Conservation (phyloP, 257 asterid species). For the Solanum appendiculatum region DNA sequence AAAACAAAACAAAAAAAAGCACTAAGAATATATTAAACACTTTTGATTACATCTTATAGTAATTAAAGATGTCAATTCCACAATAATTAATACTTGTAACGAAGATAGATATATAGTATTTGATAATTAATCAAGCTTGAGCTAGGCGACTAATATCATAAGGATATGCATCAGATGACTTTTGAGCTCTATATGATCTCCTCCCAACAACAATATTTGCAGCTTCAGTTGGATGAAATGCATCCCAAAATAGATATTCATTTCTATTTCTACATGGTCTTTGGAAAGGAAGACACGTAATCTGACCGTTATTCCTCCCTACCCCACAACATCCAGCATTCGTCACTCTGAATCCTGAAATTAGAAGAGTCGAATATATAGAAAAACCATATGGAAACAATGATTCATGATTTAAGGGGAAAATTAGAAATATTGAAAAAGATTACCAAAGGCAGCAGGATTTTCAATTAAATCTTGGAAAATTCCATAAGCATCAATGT, state of each 20-base stretch:
- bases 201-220: slow-evolving; percentile 14
- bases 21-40: background rate
- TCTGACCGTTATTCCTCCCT: slow-evolving; percentile 20
- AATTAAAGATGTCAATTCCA: background rate
- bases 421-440: background rate
- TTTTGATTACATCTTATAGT: background rate
- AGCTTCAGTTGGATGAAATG: slow-evolving; percentile 18
- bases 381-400: background rate
- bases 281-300: slow-evolving; percentile 21
- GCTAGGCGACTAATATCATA: slow-evolving; percentile 13
- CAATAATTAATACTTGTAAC: background rate
- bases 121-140: background rate
- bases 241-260: slow-evolving; percentile 17
- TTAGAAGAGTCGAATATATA: background rate
- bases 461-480: slow-evolving; percentile 20
- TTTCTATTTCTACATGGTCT: slow-evolving; percentile 8
- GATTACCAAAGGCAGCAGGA: slow-evolving; percentile 17
- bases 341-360: slow-evolving; percentile 14
- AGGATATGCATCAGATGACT: slow-evolving; percentile 18
- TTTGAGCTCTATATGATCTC: slow-evolving; percentile 13
- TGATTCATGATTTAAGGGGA: background rate
- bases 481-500: slow-evolving; percentile 15
- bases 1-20: background rate
- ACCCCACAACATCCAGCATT: slow-evolving; percentile 26
- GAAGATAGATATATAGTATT: background rate